Base-by-base conservation (phyloP, 345 rosid genomes). In the Salix caprea region DNA sequence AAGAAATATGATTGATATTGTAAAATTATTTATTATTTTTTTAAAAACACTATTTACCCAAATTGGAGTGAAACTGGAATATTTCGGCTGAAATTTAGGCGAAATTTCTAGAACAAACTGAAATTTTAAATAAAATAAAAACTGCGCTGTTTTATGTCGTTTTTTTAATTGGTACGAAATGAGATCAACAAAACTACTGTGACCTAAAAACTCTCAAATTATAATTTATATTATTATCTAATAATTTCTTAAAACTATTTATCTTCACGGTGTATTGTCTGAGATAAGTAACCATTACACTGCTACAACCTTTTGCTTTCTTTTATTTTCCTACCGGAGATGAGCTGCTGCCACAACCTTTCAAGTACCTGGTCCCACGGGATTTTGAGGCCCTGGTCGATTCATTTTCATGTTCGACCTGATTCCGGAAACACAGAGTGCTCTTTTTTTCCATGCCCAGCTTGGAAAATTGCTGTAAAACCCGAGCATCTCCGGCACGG, bases 71-170 rank as follows among this genome's bases (percentile, higher is more conserved):
- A 30, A 30, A 30, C 4, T 0, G 4, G 32, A 30, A 30, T 30
- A 30, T 30, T 30, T 2, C 2, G 4, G 1, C 0, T 0, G 4
- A 30, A 30, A 30, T 30, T 30, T 30, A 2, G 30, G 2, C 2
- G 0, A 30, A 30, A 30, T 30, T 30, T 30, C 0, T 0, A 30
- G 0, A 30, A 30, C 30, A 30, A 0, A 30, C 2, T 3, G 0
- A 30, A 30, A 30, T 30, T 30, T 2, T 30, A 30, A 30, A 30
- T 30, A 30, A 30, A 1, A 30, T 30, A 30, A 30, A 30, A 30
- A 30, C 3, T 2, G 4, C 0, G 0, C 2, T 2, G 4, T 30
- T 30, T 30, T 30, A 30, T 30, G 0, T 30, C 0, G 1, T 30
- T 2, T 30, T 30, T 30, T 30, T 30, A 30, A 30, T 2, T 30